Evolutionary conservation across 2,329 filamentous ascomycete species (phyloP), one percentile per base, ranked within the genome.

Genomic region (Cytospora piceicola): DNA sequence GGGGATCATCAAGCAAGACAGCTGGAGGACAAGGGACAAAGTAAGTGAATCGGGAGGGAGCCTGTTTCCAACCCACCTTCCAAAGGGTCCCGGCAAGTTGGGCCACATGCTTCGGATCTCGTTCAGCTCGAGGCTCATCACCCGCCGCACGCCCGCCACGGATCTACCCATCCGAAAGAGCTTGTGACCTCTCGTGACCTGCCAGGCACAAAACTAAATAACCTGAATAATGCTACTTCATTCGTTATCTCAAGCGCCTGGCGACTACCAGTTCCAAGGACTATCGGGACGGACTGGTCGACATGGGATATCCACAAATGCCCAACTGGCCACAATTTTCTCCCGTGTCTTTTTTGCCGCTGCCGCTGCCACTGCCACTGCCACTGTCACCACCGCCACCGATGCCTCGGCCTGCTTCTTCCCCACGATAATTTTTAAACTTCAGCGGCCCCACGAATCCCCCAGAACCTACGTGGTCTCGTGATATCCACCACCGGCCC

Each of bases 101-200:
- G 11, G 14, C 34, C 34, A 36, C 20, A 20, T 22, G 49, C 4
- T 30, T 3, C 11, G 12, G 24, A 20, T 29, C 32, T 22, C 29
- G 59, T 27, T 55, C 2, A 32, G 14, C 29, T 14, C 4, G 30
- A 27, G 20, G 59, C 51, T 53, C 51, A 55, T 8, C 51, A 27
- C 15, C 24, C 46, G n/a, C 58, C 59, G 58, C 51, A 20, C 59
- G 27, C 59, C 39, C 51, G 30, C 59, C 34, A 24, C 22, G 29
- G 34, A 53, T 22, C 49, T 53, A 17, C 22, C 20, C 58, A 51
- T 36, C 49, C 58, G 49, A 61, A 36, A 32, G 58, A 22, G n/a
- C n/a, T 51, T 49, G 59, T 32, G 17, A 17, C 24, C 6, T 24
- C 59, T 62, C 59, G 59, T 61, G 59, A 61, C 51, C 51, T 32